Percentiles rank a stretch among this genome's conserved stretches.
phyloP scores from a whole-genome alignment of 305 asterid species.

The Fraxinus latifolia region DNA sequence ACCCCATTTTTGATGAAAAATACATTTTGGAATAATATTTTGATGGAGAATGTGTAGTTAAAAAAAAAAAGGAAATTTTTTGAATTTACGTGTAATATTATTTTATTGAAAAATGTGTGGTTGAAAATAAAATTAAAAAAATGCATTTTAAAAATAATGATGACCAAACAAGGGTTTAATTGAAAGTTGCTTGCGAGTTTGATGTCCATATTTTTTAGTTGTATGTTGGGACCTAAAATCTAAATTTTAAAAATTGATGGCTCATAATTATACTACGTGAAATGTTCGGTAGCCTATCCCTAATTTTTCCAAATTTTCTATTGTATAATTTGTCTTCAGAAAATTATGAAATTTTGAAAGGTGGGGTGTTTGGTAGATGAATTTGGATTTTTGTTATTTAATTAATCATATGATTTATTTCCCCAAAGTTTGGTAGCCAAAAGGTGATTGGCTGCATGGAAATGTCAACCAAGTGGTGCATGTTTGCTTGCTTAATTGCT shows the following conservation, averaged over 20 bases:
- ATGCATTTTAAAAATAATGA: too few relatives aligned
- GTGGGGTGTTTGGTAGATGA: neutral
- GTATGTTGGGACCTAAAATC: neutral
- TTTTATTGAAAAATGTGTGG: too few relatives aligned
- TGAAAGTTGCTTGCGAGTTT: neutral
- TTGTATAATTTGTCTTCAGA: neutral
- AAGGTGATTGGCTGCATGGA: slow-evolving; percentile 24
- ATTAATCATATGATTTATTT: neutral
- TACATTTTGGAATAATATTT: too few relatives aligned
- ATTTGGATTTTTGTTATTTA: neutral
- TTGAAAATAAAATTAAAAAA: too few relatives aligned
- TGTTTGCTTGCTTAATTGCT: slow-evolving; percentile 31
- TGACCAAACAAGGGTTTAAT: too few relatives aligned
- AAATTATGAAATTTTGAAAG: neutral
- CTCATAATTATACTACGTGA: neutral
- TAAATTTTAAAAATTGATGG: too few relatives aligned
- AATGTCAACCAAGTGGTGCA: neutral
- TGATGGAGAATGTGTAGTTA: too few relatives aligned
- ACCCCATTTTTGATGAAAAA: too few relatives aligned
- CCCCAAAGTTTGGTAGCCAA: neutral
- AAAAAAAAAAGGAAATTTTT: too few relatives aligned
- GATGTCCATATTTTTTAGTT: too few relatives aligned
- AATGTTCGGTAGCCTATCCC: neutral
- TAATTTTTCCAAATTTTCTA: neutral
- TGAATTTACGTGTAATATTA: too few relatives aligned